Base-by-base conservation (phyloP, 1,284 basidiomycete genomes). In the Laetiporus sulphureus region DNA sequence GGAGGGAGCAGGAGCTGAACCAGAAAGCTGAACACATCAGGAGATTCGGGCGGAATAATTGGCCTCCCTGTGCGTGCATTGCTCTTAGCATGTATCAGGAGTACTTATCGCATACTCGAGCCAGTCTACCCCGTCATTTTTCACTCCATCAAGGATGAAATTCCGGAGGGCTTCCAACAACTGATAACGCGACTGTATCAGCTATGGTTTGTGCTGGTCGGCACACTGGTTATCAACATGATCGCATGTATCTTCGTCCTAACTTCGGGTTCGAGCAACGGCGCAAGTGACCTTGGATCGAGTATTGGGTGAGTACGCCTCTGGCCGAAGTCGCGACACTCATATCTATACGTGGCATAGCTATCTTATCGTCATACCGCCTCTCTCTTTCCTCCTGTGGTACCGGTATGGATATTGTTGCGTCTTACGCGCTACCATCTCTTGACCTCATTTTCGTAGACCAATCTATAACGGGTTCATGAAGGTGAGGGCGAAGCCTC, bases 391-490 rank as follows among this genome's bases (percentile, higher is more conserved):
- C 69, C 69, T 95, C 51, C 71, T 91, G 42, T 97, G 93, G 92
- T 93, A 92, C 62, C 79, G 89, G 83, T 83, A 49, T 54, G 73
- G 15, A 4, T 6, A 11, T 23, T 13, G 3, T 0, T 30, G n/a
- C 53, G 15, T 20, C 30, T 29, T 36, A 15, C 30, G 32, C 25
- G 8, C 37, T 21, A 41, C 8, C 20, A 25, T 21, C 7, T 3
- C 32, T 13, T 44, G 19, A 36, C 31, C 38, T n/a, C 42, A 35
- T 32, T 40, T 23, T 46, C 27, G 18, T 54, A 88, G 91, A 56
- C 94, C 95, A 2, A 86, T 95, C 58, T 98, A 98, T 72, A 94
- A 95, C 55, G 94, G 89, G 36, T 93, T 92, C 69, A 91, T 92
- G 83, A 95, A 96, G 75, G 91, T 85, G 59, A 61, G n/a, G n/a